Evolutionary conservation across 768 basidiomycete genomes (phyloP).

Genomic region (Leucogyrophana mollusca): DNA sequence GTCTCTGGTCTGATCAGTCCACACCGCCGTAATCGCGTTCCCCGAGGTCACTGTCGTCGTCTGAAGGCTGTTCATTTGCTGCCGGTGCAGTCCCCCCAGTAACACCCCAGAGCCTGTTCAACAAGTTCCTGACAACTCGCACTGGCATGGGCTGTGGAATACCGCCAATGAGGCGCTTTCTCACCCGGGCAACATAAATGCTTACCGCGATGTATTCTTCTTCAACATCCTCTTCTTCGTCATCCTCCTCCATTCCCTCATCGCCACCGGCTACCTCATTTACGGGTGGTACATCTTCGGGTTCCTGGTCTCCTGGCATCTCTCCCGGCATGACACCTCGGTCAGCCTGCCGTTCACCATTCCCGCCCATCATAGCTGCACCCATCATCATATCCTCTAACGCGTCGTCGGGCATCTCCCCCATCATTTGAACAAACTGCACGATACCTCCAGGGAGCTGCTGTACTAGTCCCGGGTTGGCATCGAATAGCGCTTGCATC

Average conservation of each 20-base stretch:
- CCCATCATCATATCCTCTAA: slow-evolving; percentile 59
- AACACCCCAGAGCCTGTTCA: slow-evolving; percentile 59
- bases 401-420: slow-evolving; percentile 54
- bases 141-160: slow-evolving; percentile 54
- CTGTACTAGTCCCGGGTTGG: slow-evolving; percentile 49
- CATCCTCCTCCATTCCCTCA: slow-evolving; percentile 29
- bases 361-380: slow-evolving; percentile 35
- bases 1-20: background rate
- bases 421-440: slow-evolving; percentile 58
- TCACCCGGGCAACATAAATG: slow-evolving; percentile 6
- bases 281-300: slow-evolving; percentile 16
- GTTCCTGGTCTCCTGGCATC: slow-evolving; percentile 43
- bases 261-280: slow-evolving; percentile 25
- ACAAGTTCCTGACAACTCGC: slow-evolving; percentile 54
- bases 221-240: slow-evolving; percentile 44
- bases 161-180: background rate
- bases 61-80: slow-evolving; percentile 28
- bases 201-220: slow-evolving; percentile 48
- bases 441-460: slow-evolving; percentile 67
- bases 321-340: slow-evolving; percentile 37
- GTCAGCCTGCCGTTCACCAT: slow-evolving; percentile 22
- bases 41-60: slow-evolving; percentile 3
- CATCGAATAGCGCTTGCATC: slow-evolving; percentile 61
- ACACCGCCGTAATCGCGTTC: slow-evolving; percentile 2
- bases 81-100: slow-evolving; percentile 21